Percentiles rank a stretch among this genome's conserved stretches.
Conservation (phyloP, 441 rosid genomes). For the Monsonia emarginata region DNA sequence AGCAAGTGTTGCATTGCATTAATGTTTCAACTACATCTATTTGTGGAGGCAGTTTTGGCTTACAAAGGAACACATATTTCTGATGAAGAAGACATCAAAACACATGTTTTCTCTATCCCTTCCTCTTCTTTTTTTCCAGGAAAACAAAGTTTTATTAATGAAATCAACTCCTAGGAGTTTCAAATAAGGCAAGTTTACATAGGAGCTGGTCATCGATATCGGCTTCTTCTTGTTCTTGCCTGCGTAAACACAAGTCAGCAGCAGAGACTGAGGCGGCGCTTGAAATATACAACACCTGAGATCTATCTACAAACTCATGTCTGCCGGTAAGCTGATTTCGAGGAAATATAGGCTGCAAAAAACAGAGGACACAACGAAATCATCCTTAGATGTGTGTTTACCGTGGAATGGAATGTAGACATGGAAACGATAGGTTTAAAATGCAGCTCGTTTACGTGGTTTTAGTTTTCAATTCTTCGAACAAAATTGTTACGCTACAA, state of each 20-base stretch:
- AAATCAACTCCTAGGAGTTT: not conserved
- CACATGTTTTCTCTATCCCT: no score
- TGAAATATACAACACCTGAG: conserved; percentile 18
- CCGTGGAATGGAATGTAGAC: no score
- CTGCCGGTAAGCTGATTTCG: conserved; percentile 69
- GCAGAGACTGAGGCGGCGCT: not conserved
- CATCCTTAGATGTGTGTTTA: no score
- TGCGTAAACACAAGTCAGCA: not conserved
- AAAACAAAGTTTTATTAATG: not conserved
- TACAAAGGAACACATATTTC: no score
- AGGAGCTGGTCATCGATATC: not conserved
- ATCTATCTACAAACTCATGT: conserved; percentile 50
- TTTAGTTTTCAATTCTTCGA: not conserved
- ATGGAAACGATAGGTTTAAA: no score
- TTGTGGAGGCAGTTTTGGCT: no score
- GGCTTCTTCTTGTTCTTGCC: not conserved
- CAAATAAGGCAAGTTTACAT: not conserved
- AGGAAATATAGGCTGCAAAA: conserved; percentile 77
- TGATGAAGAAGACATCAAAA: no score
- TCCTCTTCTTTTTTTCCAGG: not conserved
- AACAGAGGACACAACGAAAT: not conserved
- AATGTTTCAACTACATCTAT: no score
- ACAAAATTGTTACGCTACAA: not conserved
- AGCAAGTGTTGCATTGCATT: no score
- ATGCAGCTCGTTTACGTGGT: not conserved